phyloP scores from a whole-genome alignment of 805 yeast species.

The Ogataea henricii region DNA sequence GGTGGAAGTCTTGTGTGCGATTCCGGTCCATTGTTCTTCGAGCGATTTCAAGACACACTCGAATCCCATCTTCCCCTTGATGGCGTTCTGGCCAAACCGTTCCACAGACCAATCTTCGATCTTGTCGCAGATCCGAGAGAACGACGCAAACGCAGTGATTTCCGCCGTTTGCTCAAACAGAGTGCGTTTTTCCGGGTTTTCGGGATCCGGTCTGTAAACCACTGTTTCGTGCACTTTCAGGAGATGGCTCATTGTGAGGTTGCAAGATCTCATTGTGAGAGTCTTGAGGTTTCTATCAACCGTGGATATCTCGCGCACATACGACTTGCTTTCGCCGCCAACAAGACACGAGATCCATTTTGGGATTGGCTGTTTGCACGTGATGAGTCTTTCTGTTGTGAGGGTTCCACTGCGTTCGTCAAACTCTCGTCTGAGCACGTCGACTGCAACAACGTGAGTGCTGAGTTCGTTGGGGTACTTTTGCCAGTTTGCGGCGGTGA shows the following conservation, averaged over 20 bases:
- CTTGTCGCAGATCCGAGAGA: conserved; percentile 70
- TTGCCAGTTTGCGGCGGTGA: conserved; percentile 94
- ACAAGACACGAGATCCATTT: conserved; percentile 72
- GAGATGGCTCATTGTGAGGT: conserved; percentile 76
- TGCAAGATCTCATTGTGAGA: conserved; percentile 79
- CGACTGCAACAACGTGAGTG: conserved; percentile 92
- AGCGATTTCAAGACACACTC: conserved; percentile 69
- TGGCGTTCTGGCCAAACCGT: conserved; percentile 86
- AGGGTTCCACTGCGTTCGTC: conserved; percentile 54
- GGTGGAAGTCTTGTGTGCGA: conserved; percentile 24
- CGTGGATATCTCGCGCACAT: conserved; percentile 85
- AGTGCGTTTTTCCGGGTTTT: conserved; percentile 53
- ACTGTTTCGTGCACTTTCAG: conserved; percentile 86
- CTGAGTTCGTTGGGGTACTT: conserved; percentile 95
- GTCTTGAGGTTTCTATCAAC: conserved; percentile 69
- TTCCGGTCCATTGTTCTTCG: conserved; percentile 38
- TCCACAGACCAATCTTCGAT: conserved; percentile 92
- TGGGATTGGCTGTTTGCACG: conserved; percentile 86
- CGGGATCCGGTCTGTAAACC: conserved; percentile 69
- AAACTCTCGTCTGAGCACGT: conserved; percentile 74
- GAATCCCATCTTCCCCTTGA: conserved; percentile 78
- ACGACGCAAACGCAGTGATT: conserved; percentile 79
- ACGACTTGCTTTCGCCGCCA: conserved; percentile 73
- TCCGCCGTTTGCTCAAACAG: conserved; percentile 80
- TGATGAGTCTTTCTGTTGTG: conserved; percentile 83